phyloP scores from a whole-genome alignment of 495 filamentous ascomycete species.

The Aspergillus funiculosus region DNA sequence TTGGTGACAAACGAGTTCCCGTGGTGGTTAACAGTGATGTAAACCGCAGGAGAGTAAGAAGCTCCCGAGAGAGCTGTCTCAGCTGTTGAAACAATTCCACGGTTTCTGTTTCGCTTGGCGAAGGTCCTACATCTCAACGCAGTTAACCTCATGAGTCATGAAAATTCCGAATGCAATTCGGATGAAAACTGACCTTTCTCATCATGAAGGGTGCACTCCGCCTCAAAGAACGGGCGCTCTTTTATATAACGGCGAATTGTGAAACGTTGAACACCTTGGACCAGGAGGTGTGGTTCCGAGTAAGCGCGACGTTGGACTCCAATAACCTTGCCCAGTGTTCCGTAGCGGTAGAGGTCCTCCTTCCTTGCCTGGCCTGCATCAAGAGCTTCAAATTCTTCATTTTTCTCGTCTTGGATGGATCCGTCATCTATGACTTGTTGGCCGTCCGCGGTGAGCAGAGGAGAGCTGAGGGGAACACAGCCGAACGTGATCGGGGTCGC shows the following conservation, averaged over 20 bases:
- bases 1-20: conserved; percentile 62
- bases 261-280: conserved; percentile 79
- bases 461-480: conserved; percentile 74
- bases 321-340: conserved; percentile 73
- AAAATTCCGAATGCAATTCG: neutral
- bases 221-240: conserved; percentile 83
- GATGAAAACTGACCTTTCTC: conserved; percentile 46
- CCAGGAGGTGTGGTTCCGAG: conserved; percentile 73
- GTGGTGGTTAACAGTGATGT: conserved; percentile 65
- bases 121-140: conserved; percentile 25
- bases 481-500: conserved; percentile 64
- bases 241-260: conserved; percentile 66
- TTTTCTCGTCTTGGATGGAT: conserved; percentile 31
- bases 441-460: conserved; percentile 60
- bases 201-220: conserved; percentile 58
- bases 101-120: conserved; percentile 49
- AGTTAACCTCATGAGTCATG: conserved; percentile 16
- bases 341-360: conserved; percentile 69
- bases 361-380: conserved; percentile 58
- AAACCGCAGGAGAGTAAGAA: conserved; percentile 70
- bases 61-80: conserved; percentile 75
- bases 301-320: conserved; percentile 74
- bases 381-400: conserved; percentile 36
- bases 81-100: conserved; percentile 69
- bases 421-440: conserved; percentile 60